phyloP scores from a whole-genome alignment of 176 grass and related monocot genomes.

The Hyparrhenia diplandra region DNA sequence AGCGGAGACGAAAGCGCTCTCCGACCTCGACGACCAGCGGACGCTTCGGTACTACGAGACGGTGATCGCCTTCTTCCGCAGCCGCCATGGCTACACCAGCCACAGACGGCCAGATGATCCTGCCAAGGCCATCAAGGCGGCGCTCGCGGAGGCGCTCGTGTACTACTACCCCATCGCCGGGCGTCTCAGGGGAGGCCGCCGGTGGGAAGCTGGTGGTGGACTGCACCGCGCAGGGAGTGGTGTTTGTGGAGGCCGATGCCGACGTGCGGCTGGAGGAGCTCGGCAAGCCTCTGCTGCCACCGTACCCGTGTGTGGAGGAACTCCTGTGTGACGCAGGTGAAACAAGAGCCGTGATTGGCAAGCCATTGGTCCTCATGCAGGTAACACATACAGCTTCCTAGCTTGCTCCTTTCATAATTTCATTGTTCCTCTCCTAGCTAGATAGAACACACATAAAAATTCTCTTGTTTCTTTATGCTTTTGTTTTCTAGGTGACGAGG shows the following conservation, averaged over 20 bases:
- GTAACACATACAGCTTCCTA: not conserved
- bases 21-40: conserved; percentile 39
- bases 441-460: not conserved
- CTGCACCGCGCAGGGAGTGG: conserved; percentile 59
- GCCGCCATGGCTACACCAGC: not conserved
- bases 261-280: conserved; percentile 47
- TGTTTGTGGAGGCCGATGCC: conserved; percentile 53
- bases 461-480: not conserved
- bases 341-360: conserved; percentile 31
- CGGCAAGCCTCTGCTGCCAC: conserved; percentile 34
- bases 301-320: conserved; percentile 39
- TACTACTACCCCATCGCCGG: conserved; percentile 65
- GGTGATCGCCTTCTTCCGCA: conserved; percentile 21
- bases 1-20: conserved; percentile 12
- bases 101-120: conserved; percentile 11
- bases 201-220: conserved; percentile 43
- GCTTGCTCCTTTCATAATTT: no score
- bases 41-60: conserved; percentile 43
- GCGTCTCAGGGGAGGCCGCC: conserved; percentile 27
- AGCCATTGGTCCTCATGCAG: conserved; percentile 45
- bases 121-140: conserved; percentile 8
- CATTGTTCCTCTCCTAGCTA: no score
- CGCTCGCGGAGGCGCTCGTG: conserved; percentile 34
- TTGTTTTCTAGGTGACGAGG: conserved; percentile 33
- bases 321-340: conserved; percentile 35